Percentiles rank a stretch among this genome's conserved stretches.
Conservation (phyloP, 306 rosid species). For the Canavalia ensiformis region DNA sequence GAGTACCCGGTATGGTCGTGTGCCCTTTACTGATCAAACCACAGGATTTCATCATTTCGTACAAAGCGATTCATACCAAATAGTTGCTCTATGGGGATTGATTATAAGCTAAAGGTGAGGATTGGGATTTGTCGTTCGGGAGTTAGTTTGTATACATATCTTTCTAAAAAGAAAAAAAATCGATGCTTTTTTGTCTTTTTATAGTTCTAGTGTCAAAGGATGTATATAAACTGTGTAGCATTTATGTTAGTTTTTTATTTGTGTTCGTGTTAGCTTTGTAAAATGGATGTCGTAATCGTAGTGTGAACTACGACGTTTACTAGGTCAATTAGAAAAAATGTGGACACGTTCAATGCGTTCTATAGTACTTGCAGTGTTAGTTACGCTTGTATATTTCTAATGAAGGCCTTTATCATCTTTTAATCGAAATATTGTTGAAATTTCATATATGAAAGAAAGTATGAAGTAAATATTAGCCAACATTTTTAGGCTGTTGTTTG, state of each 20-base stretch:
- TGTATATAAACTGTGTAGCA: conserved; percentile 50
- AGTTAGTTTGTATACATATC: conserved; percentile 55
- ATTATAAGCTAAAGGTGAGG: conserved; percentile 46
- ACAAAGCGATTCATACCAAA: not conserved
- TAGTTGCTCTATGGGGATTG: conserved; percentile 14
- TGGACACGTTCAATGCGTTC: not conserved
- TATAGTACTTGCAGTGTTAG: not conserved
- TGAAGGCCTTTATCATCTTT: not conserved
- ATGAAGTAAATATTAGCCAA: no score
- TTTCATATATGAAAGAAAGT: no score
- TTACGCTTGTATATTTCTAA: not conserved
- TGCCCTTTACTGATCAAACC: not conserved
- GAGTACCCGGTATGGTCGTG: not conserved
- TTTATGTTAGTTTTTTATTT: conserved; percentile 39
- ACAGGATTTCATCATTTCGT: not conserved
- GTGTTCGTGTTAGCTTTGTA: not conserved
- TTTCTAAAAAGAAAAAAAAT: conserved; percentile 10
- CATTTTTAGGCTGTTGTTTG: not conserved
- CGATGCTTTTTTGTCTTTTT: not conserved
- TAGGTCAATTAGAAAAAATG: not conserved
- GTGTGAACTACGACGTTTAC: not conserved
- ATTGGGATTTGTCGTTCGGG: conserved; percentile 53
- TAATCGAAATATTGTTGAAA: not conserved
- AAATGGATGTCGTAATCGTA: not conserved
- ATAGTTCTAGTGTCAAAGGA: conserved; percentile 2